Conservation (phyloP, 2,329 filamentous ascomycete genomes). For the Paradendryphiella salina region DNA sequence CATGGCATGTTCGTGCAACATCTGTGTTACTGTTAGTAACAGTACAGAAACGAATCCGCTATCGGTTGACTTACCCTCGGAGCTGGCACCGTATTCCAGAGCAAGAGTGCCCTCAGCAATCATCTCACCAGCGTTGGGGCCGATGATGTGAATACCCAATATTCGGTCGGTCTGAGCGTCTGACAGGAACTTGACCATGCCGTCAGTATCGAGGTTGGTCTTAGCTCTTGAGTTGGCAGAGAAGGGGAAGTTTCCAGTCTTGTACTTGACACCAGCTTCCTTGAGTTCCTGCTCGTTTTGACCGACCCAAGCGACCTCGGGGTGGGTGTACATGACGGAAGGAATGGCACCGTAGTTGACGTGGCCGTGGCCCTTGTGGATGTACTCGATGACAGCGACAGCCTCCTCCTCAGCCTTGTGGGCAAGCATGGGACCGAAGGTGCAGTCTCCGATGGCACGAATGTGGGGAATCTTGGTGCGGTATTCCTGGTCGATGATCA, state of each 20-base stretch:
- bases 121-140: conserved; percentile 97
- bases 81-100: conserved; percentile 93
- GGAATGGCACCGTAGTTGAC: conserved; percentile 99
- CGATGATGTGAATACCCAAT: conserved; percentile 94
- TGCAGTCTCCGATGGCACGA: conserved; percentile 92
- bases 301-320: conserved; percentile 97
- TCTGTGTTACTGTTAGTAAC: conserved; percentile 32
- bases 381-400: conserved; percentile 92
- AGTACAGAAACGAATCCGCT: not conserved
- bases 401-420: conserved; percentile 99
- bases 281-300: conserved; percentile 97
- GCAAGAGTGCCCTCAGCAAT: conserved; percentile 96
- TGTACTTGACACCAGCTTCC: conserved; percentile 86
- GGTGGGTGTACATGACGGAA: conserved; percentile 99
- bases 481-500: conserved; percentile 98
- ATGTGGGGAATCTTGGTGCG: conserved; percentile 97
- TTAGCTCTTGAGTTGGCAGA: conserved; percentile 97
- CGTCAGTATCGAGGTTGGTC: conserved; percentile 96
- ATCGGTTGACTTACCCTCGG: conserved; percentile 71
- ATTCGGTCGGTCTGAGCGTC: conserved; percentile 96
- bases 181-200: conserved; percentile 94
- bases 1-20: conserved; percentile 79
- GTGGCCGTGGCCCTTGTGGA: conserved; percentile 96
- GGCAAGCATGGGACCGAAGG: conserved; percentile 97
- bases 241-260: conserved; percentile 93